Evolutionary conservation across 1,139 yeast species (phyloP), one percentile per base, ranked within the genome.

Genomic region (Meyerozyma carpophila): DNA sequence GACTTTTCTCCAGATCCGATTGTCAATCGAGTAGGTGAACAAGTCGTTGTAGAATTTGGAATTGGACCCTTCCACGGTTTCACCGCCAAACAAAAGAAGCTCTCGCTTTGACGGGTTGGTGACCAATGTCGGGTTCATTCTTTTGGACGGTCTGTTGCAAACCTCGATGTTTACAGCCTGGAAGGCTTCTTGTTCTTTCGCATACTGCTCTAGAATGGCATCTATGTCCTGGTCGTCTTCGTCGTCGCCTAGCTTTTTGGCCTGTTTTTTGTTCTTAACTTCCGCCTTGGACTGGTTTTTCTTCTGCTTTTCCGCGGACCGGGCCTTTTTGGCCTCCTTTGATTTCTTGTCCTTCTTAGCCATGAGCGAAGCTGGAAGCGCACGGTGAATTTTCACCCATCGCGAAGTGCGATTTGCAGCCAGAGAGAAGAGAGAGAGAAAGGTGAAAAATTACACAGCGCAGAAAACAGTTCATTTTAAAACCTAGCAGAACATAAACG

Each of bases 171-270:
- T 74, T 34, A 93, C 80, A 18, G 87, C 86, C 54, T 85, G 84
- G 52, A 86, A 87, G 46, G 75, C 82, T 47, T 77, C 87, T 64
- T 93, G 98, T 57, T 85, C 87, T 53, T 77, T 72, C 44, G 91
- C 90, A 57, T 82, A 84, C 51, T 84, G 85, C 34, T 81, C 88
- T 45, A 93, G 70, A 45, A 93, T 79, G 50, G 85, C 85, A 61
- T 93, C 98, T 45, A 93, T 82, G 57, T 89, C 96, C 51, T 84
- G 77, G 54, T 90, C 96, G 53, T 88, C 96, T 44, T 88, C 96
- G 34, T 80, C 89, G 28, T 80, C 86, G 14, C 85, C 91, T 26
- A 73, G 66, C 59, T 89, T 89, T 57, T 81, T 83, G 32, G 90
- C 84, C 57, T 76, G 69, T 62, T 90, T 90, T 63, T 89, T 87